Conservation (phyloP, 805 yeast genomes). For the Yarrowia bubula region DNA sequence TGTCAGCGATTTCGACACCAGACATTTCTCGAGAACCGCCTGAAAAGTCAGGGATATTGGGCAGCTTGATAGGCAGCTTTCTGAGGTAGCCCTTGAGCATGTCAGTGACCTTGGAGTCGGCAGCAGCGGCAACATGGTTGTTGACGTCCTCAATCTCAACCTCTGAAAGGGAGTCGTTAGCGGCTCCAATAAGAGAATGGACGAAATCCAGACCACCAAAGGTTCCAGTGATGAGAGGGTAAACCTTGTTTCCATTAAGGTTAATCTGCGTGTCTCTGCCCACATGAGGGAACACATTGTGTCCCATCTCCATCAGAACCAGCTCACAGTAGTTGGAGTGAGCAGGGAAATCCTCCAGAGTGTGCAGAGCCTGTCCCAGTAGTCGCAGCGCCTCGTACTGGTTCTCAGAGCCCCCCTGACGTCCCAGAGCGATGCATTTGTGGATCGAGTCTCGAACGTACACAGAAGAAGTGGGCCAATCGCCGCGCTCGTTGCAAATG, state of each 20-base stretch:
- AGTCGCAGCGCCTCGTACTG: conserved; percentile 33
- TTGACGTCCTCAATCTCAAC: conserved; percentile 32
- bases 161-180: conserved; percentile 33
- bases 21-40: conserved; percentile 21
- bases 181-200: conserved; percentile 34
- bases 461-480: conserved; percentile 32
- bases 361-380: conserved; percentile 34
- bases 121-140: conserved; percentile 28
- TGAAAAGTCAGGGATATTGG: conserved; percentile 14
- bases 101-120: conserved; percentile 9
- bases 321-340: conserved; percentile 33
- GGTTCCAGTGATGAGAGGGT: conserved; percentile 34
- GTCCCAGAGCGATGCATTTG: conserved; percentile 31
- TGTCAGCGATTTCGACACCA: conserved; percentile 20
- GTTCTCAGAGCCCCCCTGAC: conserved; percentile 28
- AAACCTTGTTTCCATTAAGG: conserved; percentile 32
- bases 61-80: conserved; percentile 30
- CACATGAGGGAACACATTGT: conserved; percentile 34
- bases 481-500: conserved; percentile 34
- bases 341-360: conserved; percentile 35
- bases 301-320: conserved; percentile 31
- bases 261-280: conserved; percentile 32
- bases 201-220: conserved; percentile 35
- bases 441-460: conserved; percentile 31
- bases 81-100: conserved; percentile 29